Conservation (phyloP, 2,329 filamentous ascomycete species). For the Chaetothyriales sp. region DNA sequence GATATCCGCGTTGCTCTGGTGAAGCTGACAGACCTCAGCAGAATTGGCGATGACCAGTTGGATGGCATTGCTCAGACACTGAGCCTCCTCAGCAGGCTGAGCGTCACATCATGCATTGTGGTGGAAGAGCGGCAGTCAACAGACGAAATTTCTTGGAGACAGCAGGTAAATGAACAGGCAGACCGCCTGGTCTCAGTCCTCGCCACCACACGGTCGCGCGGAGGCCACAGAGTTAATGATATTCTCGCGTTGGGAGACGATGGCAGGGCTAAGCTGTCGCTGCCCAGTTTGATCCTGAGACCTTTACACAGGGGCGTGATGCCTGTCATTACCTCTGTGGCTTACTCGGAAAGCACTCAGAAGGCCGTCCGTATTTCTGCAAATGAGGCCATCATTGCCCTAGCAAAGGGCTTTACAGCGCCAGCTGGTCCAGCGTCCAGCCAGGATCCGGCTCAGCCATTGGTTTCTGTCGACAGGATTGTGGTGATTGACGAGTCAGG, state of each 20-base stretch:
- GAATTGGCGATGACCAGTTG: conserved; percentile 52
- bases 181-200: conserved; percentile 61
- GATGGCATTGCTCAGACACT: conserved; percentile 68
- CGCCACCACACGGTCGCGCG: conserved; percentile 51
- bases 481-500: conserved; percentile 80
- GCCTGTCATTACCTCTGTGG: conserved; percentile 52
- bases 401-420: conserved; percentile 52
- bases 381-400: conserved; percentile 55
- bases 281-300: conserved; percentile 43
- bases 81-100: conserved; percentile 65
- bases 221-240: conserved; percentile 53
- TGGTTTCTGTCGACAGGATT: conserved; percentile 63
- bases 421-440: background rate
- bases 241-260: conserved; percentile 28
- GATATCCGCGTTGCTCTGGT: conserved; percentile 66
- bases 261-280: conserved; percentile 24
- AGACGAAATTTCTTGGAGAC: conserved; percentile 29
- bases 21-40: conserved; percentile 62
- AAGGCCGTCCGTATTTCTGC: conserved; percentile 35
- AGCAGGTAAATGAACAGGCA: conserved; percentile 46
- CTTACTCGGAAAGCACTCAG: conserved; percentile 39
- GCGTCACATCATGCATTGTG: conserved; percentile 67
- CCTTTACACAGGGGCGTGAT: conserved; percentile 55
- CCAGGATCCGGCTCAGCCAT: conserved; percentile 28
- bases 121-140: conserved; percentile 38